Evolutionary conservation across 2,329 filamentous ascomycete genomes (phyloP).

Genomic region (Pyrenophora tritici-repentis): DNA sequence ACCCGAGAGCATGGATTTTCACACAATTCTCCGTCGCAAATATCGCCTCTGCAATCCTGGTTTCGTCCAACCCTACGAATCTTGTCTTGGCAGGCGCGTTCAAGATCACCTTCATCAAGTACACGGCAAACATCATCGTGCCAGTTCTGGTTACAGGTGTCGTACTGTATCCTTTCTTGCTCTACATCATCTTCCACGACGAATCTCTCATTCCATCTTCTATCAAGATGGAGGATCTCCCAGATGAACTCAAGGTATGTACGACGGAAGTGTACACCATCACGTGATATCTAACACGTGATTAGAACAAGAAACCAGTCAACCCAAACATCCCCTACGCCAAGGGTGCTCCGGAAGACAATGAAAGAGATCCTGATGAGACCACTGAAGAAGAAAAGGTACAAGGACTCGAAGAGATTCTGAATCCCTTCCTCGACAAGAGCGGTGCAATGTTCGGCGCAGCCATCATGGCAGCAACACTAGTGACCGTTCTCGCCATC

Average conservation of each 20-base stretch:
- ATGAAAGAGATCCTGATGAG: conserved; percentile 53
- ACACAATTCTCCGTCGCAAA: conserved; percentile 75
- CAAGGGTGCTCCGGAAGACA: conserved; percentile 59
- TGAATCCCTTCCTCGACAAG: conserved; percentile 76
- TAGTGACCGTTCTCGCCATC: conserved; percentile 67
- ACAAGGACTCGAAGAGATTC: conserved; percentile 70
- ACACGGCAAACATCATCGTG: conserved; percentile 78
- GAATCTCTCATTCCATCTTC: conserved; percentile 66
- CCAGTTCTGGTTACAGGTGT: conserved; percentile 71
- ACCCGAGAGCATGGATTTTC: conserved; percentile 74
- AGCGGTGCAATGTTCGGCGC: conserved; percentile 67
- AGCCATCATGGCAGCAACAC: conserved; percentile 67
- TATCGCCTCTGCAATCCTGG: conserved; percentile 74
- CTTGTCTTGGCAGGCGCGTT: conserved; percentile 75
- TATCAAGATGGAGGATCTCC: conserved; percentile 71
- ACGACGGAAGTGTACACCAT: not conserved
- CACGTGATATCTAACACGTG: not conserved
- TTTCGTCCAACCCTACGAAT: conserved; percentile 79
- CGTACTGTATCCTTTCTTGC: conserved; percentile 69
- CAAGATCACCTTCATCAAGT: conserved; percentile 71
- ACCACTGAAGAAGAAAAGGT: conserved; percentile 57
- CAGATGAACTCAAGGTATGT: conserved; percentile 57
- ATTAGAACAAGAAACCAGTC: conserved; percentile 58
- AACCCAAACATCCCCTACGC: conserved; percentile 75
- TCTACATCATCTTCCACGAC: conserved; percentile 71